Percentiles rank a stretch among this genome's conserved stretches.
phyloP scores from a whole-genome alignment of 208 protist genomes.

The Porcisia hertigi region DNA sequence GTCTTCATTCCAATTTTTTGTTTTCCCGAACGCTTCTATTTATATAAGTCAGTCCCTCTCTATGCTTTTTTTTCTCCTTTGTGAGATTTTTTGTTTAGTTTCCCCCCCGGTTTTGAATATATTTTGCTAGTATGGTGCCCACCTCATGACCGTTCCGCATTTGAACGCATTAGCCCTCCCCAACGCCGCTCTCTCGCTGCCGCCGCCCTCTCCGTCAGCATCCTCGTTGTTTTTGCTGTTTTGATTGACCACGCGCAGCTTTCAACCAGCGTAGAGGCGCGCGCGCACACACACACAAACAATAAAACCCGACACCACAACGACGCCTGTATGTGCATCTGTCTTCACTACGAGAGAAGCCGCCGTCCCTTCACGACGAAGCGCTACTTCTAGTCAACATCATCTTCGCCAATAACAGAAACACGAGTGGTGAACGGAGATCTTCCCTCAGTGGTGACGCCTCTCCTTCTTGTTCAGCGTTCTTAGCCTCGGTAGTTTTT shows the following conservation, averaged over 20 bases:
- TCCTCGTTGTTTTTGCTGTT: not conserved
- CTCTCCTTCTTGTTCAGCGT: not conserved
- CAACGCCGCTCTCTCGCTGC: not conserved
- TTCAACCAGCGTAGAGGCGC: not conserved
- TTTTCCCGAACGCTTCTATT: constrained; percentile 5
- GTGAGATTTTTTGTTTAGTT: not conserved
- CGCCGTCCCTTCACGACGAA: constrained; percentile 2
- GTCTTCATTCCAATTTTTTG: constrained; percentile 20
- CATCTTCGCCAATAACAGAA: not conserved
- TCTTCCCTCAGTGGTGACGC: not conserved
- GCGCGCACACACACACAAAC: not conserved
- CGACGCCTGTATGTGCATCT: constrained; percentile 10
- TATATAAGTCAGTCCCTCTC: constrained; percentile 12
- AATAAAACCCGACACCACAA: not conserved
- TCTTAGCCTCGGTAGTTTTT: not conserved
- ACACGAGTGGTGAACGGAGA: not conserved
- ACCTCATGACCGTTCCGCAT: not conserved
- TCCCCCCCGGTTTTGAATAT: not conserved
- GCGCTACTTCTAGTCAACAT: not conserved
- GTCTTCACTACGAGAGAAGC: not conserved
- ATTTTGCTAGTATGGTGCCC: constrained; percentile 13
- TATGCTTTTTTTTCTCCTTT: not conserved
- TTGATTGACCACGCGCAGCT: not conserved
- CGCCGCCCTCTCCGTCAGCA: not conserved
- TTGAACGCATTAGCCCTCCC: constrained; percentile 2